Evolutionary conservation across 371 early-diverging fungal genomes (phyloP).

Genomic region (Gilbertella persicaria): DNA sequence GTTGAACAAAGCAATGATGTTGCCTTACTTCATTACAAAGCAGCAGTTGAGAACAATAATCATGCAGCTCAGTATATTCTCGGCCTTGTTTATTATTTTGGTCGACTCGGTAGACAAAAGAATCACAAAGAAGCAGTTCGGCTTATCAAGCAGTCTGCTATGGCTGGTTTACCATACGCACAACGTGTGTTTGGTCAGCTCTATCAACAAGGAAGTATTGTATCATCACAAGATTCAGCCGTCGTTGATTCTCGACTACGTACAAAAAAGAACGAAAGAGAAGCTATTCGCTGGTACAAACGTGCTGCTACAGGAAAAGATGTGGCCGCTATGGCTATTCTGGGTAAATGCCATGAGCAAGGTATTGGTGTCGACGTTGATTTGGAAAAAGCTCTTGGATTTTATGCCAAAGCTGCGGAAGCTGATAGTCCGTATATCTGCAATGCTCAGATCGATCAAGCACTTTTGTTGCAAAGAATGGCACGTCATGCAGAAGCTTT

Average conservation of each 20-base stretch:
- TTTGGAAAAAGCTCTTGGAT: conserved; percentile 49
- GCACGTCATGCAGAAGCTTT: conserved; percentile 41
- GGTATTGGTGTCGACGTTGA: conserved; percentile 69
- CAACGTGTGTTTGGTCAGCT: conserved; percentile 49
- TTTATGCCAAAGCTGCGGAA: conserved; percentile 71
- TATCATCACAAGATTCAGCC: conserved; percentile 12
- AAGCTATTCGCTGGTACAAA: conserved; percentile 69
- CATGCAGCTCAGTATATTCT: conserved; percentile 43
- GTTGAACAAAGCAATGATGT: conserved; percentile 29
- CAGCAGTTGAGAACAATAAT: conserved; percentile 37
- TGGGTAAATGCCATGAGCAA: conserved; percentile 74
- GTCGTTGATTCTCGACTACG: conserved; percentile 27
- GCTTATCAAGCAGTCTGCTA: conserved; percentile 36
- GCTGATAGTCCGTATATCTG: conserved; percentile 38
- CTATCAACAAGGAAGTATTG: conserved; percentile 34
- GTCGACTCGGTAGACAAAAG: conserved; percentile 31
- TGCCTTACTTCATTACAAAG: conserved; percentile 40
- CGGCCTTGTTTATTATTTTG: conserved; percentile 43
- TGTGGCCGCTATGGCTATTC: conserved; percentile 65
- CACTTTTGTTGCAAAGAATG: conserved; percentile 37
- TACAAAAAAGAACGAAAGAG: conserved; percentile 33
- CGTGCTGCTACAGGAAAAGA: conserved; percentile 65
- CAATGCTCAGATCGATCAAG: conserved; percentile 50
- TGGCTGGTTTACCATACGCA: conserved; percentile 41
- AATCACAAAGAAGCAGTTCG: conserved; percentile 39